These are phyloP conservation scores for Cryptococcus sp. DNA, from an alignment of 1,284 basidiomycete species.

Conservation along the genomic window DNA sequence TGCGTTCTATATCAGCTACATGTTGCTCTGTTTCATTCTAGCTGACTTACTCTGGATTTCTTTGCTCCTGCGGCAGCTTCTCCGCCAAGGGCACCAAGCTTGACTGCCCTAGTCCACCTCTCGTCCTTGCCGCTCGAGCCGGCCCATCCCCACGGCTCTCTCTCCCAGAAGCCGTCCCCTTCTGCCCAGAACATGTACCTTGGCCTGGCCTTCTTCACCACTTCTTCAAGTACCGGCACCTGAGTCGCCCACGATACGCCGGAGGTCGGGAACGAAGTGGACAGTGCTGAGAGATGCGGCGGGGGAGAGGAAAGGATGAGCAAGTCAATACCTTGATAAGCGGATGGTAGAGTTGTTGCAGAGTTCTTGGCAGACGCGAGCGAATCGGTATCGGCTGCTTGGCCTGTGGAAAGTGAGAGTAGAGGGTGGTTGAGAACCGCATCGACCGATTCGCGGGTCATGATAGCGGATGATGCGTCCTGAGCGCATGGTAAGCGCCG, in stretches of 20 bases:
- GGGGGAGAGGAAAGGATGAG: conserved; percentile 81
- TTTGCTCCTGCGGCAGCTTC: conserved; percentile 60
- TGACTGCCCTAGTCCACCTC: conserved; percentile 74
- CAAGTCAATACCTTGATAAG: conserved; percentile 71
- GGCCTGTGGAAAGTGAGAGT: conserved; percentile 43
- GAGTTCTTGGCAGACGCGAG: conserved; percentile 71
- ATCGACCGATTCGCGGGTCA: conserved; percentile 71
- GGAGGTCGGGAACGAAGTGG: conserved; percentile 58
- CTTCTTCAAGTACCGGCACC: conserved; percentile 67
- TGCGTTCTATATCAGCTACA: conserved; percentile 35
- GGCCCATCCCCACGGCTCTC: conserved; percentile 84
- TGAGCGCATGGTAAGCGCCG: conserved; percentile 44
- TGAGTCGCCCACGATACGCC: conserved; percentile 56
- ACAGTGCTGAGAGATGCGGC: conserved; percentile 66
- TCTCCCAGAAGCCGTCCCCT: conserved; percentile 76
- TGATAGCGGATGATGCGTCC: conserved; percentile 68
- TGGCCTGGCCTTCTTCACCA: conserved; percentile 57
- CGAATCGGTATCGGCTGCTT: conserved; percentile 59
- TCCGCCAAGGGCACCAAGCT: conserved; percentile 81
- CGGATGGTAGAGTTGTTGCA: conserved; percentile 59
- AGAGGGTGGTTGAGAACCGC: conserved; percentile 60
- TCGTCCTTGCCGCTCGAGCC: conserved; percentile 60
- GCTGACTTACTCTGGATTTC: conserved; percentile 74
- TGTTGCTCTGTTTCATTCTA: neutral
- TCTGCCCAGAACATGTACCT: conserved; percentile 59